Evolutionary conservation across 2,329 filamentous ascomycete genomes (phyloP), one percentile per base, ranked within the genome.

Genomic region (Septoria petroselini): DNA sequence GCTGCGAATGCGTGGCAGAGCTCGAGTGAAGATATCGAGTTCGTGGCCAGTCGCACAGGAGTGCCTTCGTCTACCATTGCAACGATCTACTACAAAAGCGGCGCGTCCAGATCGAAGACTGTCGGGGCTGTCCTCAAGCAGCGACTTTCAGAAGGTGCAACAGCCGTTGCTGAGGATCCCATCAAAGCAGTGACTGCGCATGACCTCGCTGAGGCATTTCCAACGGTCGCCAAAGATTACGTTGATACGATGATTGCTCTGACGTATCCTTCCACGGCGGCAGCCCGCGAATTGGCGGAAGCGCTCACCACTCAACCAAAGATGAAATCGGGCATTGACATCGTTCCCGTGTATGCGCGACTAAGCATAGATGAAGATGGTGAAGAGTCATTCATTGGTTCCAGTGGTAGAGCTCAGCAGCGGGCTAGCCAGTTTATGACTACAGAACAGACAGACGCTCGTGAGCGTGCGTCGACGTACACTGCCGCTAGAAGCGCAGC

Each of bases 251-350:
- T 86, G 12, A 70, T 85, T 14, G 72, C 70, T 12, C 68, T 86
- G 14, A 78, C 82, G 1, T 68, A 78, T 30, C 79, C 80, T 14
- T 81, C 80, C 2, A 75, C 75, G 0, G 73, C 73, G 11, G 75
- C 78, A 11, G 81, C 82, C 2, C 76, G 77, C 52, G 82, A 85
- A 42, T 66, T 86, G 17, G 80, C 82, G 7, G 73, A 74, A 54
- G 76, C 73, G 2, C 71, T 85, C 54, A 67, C 73, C 3, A 62
- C 69, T 4, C 68, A 65, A 19, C 70, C 72, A 2, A 29, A 48
- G 37, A 59, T 57, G 7, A 55, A 65, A 41, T 71, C 73, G 8
- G 65, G 73, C 15, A 71, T 77, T 41, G 68, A 74, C 40, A 71
- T 81, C 37, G 73, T 76, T 27, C 68, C 74, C 3, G 65, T 69